Base-by-base conservation (phyloP, 345 rosid species). In the Rhodamnia argentea region DNA sequence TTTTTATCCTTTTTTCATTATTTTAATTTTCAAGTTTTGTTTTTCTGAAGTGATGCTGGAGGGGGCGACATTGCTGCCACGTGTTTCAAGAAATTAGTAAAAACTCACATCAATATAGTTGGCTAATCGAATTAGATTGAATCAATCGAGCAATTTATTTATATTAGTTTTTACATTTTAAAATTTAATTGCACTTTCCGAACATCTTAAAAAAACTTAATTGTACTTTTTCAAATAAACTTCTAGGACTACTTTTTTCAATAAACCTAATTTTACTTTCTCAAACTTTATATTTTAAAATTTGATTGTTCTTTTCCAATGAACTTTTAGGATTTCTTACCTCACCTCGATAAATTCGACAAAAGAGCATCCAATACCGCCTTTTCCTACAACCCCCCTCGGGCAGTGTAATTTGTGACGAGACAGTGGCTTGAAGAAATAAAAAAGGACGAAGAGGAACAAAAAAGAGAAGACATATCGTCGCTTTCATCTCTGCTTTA, bases 261-360 rank as follows among this genome's bases (percentile, higher is more conserved):
- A 42, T 42, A 0, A 62, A 62, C 0, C 3, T 29, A 62, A 62
- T 62, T 7, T 0, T 5, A 15, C 1, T 0, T 27, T 6, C 1
- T 60, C 7, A 60, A 52, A 3, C 27, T 27, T 13, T 14, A 6
- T 27, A 0, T 60, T 27, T 27, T 27, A 60, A 1, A 0, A 14
- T 2, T 13, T 27, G 29, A 60, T 27, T 13, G 20, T 4, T 13
- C 13, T 0, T 27, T 44, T 44, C 26, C 7, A 60, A 52, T 52
- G 5, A 44, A 52, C 10, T 52, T 52, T 52, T 52, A 13, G 53
- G 20, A 27, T 13, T 60, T 44, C 47, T 27, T 59, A 13, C 47
- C 47, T 44, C 47, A 7, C 47, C 47, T 7, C 47, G 7, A 44
- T 44, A 44, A 44, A 44, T 44, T 44, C 47, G 4, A 42, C 10